A percentile compares a stretch with the other conserved stretches of the same genome.
phyloP scores from a whole-genome alignment of 495 filamentous ascomycete species.

The Friedmanniomyces endolithicus region DNA sequence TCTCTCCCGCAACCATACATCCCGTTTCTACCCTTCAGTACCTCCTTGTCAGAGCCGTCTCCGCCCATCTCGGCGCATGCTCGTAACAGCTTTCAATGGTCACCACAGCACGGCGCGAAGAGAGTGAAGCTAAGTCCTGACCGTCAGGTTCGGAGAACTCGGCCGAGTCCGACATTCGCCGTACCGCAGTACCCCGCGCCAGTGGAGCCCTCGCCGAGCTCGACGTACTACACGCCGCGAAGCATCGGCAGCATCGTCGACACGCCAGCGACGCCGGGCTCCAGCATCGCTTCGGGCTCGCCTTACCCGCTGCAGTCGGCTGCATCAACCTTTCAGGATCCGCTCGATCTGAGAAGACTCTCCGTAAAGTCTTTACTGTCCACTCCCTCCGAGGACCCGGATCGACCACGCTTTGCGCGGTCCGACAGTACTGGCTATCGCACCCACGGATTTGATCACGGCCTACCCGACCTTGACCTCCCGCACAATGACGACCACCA shows the following conservation, averaged over 20 bases:
- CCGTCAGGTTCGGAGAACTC: neutral
- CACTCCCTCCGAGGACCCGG: conserved; percentile 19
- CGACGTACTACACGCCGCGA: conserved; percentile 5
- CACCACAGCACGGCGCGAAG: conserved; percentile 14
- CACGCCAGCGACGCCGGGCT: conserved; percentile 20
- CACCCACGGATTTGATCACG: conserved; percentile 54
- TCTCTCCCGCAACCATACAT: neutral
- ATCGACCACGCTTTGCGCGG: conserved; percentile 16
- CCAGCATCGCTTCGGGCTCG: conserved; percentile 17
- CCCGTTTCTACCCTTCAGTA: neutral
- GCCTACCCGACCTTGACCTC: conserved; percentile 54
- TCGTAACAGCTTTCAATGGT: conserved; percentile 14
- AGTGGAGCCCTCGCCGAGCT: conserved; percentile 2
- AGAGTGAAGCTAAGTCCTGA: conserved; percentile 4
- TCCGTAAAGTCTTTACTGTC: conserved; percentile 31
- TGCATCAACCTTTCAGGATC: conserved; percentile 12
- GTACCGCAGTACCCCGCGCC: conserved; percentile 6
- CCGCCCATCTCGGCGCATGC: neutral
- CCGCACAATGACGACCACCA: conserved; percentile 53
- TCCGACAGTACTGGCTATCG: conserved; percentile 17
- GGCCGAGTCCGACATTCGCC: conserved; percentile 2
- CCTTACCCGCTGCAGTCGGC: neutral
- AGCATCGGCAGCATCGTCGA: conserved; percentile 22
- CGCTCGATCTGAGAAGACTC: conserved; percentile 25
- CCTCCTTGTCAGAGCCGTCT: neutral